Evolutionary conservation across 2,329 filamentous ascomycete species (phyloP).

Genomic region (Aspergillus alliaceus): DNA sequence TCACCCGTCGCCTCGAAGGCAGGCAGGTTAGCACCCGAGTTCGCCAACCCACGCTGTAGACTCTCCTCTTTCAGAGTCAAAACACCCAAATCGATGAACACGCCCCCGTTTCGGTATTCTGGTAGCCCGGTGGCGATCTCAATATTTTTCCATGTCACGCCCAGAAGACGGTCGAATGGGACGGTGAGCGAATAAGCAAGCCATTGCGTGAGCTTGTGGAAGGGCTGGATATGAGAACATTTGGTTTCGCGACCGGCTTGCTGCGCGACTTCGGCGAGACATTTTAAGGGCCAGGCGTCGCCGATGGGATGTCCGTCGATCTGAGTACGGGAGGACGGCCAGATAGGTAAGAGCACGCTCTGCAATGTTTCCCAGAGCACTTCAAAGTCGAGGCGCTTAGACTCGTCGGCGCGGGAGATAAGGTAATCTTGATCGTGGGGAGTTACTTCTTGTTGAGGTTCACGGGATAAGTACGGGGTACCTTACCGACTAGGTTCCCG

Average conservation of each 20-base stretch:
- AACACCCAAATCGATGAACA: constrained; percentile 63
- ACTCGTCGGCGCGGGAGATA: constrained; percentile 24
- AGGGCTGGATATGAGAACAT: constrained; percentile 46
- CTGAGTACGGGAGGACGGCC: constrained; percentile 48
- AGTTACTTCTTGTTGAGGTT: not conserved
- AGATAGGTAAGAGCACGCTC: constrained; percentile 48
- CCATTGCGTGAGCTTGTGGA: constrained; percentile 70
- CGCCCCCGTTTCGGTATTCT: constrained; percentile 70
- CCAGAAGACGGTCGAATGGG: constrained; percentile 56
- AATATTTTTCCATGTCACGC: constrained; percentile 52
- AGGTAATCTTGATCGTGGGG: constrained; percentile 40
- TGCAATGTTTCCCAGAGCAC: constrained; percentile 48
- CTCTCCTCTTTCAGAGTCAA: constrained; percentile 52
- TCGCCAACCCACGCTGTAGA: constrained; percentile 44
- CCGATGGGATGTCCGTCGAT: constrained; percentile 47
- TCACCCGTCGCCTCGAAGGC: constrained; percentile 61
- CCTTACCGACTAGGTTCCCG: constrained; percentile 51
- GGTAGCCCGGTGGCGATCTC: constrained; percentile 66
- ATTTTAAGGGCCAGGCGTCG: constrained; percentile 51
- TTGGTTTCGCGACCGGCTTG: constrained; percentile 1
- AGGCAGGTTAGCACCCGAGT: constrained; percentile 41
- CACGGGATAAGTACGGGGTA: not conserved
- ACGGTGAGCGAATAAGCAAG: constrained; percentile 72
- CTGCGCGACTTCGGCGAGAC: constrained; percentile 15
- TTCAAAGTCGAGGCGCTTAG: constrained; percentile 37